A percentile compares a stretch with the other conserved stretches of the same genome.
These are phyloP conservation scores for Calocybe indica DNA, from an alignment of 768 basidiomycete genomes.

Conservation along the genomic window DNA sequence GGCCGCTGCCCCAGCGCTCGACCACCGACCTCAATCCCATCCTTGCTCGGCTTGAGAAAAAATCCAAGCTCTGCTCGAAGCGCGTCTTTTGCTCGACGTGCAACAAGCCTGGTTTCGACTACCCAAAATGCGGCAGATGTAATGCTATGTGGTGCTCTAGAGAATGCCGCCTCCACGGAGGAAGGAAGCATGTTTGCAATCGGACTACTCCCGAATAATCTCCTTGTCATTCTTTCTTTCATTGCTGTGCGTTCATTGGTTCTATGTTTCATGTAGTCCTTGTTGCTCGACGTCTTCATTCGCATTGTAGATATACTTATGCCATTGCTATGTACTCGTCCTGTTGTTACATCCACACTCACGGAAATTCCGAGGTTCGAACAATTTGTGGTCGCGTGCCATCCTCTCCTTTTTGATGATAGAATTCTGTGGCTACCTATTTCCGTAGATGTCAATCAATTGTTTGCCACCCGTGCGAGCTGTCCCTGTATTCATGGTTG, in stretches of 20 bases:
- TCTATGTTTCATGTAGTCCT: neutral
- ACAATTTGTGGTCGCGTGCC: too few relatives aligned
- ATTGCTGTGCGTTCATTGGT: conserved; percentile 1
- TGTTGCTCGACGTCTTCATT: neutral
- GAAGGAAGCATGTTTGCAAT: conserved; percentile 45
- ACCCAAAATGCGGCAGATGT: conserved; percentile 58
- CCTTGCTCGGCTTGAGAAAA: conserved; percentile 43
- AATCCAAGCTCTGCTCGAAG: conserved; percentile 42
- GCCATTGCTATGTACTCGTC: too few relatives aligned
- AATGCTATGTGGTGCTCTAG: conserved; percentile 60
- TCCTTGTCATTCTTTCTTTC: neutral
- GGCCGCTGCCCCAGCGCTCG: conserved; percentile 7
- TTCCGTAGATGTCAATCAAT: too few relatives aligned
- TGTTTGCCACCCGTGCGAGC: too few relatives aligned
- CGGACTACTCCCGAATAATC: neutral
- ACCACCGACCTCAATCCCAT: conserved; percentile 29
- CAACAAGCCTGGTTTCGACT: conserved; percentile 45
- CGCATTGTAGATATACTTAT: too few relatives aligned
- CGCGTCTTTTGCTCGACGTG: conserved; percentile 44
- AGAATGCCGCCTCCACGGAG: conserved; percentile 47
- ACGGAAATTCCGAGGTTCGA: too few relatives aligned
- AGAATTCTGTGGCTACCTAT: too few relatives aligned
- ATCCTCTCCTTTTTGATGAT: too few relatives aligned
- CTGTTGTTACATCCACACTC: too few relatives aligned
- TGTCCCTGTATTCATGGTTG: too few relatives aligned